Conservation (phyloP, 192 early-diverging fungal species). For the Oehlia diaphana region DNA sequence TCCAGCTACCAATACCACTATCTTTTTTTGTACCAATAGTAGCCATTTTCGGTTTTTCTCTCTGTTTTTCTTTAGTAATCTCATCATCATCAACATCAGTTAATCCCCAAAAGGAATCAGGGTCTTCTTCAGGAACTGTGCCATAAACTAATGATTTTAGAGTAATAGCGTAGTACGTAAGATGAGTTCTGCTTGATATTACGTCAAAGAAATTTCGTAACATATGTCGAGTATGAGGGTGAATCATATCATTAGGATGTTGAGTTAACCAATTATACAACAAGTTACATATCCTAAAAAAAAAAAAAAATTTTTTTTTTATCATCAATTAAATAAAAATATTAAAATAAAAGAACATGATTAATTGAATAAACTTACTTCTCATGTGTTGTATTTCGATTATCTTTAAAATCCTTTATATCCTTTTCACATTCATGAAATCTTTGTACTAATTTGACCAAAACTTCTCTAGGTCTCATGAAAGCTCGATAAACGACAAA, state of each 20-base stretch:
- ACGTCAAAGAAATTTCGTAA: constrained; percentile 32
- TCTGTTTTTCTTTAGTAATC: neutral
- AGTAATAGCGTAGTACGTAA: constrained; percentile 31
- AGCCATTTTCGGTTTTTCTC: neutral
- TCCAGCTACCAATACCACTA: neutral
- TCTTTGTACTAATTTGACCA: constrained; percentile 8
- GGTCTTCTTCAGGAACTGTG: constrained; percentile 33
- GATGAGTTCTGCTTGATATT: constrained; percentile 35
- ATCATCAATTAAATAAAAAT: too few species aligned
- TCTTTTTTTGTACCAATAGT: neutral
- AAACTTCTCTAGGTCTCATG: constrained; percentile 22
- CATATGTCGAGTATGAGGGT: constrained; percentile 38
- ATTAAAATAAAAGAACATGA: neutral
- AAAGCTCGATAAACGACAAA: constrained; percentile 10
- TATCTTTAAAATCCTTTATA: neutral
- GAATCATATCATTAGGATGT: constrained; percentile 43
- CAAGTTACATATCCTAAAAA: constrained; percentile 37
- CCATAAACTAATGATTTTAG: constrained; percentile 32
- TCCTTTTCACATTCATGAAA: neutral
- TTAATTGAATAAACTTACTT: neutral
- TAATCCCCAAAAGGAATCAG: constrained; percentile 9
- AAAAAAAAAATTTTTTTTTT: neutral
- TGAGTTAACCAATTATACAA: constrained; percentile 41
- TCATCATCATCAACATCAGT: neutral
- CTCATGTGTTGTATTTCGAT: neutral